Evolutionary conservation across 176 grass and related monocot genomes (phyloP).

Genomic region (Ensete ventricosum): DNA sequence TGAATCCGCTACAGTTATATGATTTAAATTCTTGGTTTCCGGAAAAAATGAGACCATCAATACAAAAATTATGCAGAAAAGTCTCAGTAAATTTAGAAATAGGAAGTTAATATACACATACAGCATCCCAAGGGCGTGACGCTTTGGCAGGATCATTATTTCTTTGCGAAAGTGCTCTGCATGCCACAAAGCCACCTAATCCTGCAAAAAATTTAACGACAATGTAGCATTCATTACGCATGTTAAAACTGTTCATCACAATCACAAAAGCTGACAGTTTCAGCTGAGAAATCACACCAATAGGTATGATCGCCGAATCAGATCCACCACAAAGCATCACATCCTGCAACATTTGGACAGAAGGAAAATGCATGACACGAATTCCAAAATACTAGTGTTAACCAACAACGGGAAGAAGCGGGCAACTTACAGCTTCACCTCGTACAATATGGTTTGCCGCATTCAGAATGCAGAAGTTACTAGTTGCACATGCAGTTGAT

Average conservation of each 20-base stretch:
- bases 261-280: constrained; percentile 3
- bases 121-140: constrained; percentile 93
- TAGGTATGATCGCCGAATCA: constrained; percentile 89
- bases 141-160: constrained; percentile 91
- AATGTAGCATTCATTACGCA: not conserved
- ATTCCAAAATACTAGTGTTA: not conserved
- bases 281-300: constrained; percentile 39
- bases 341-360: constrained; percentile 45
- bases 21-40: no score
- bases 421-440: constrained; percentile 76
- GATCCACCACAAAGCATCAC: constrained; percentile 99
- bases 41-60: no score
- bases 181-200: constrained; percentile 96
- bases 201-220: constrained; percentile 35
- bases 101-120: constrained; percentile 23
- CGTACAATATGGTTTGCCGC: constrained; percentile 96
- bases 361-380: not conserved
- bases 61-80: no score
- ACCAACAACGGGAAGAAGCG: constrained; percentile 5
- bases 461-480: constrained; percentile 99
- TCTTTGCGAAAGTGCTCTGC: constrained; percentile 95
- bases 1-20: no score
- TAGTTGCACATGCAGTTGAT: constrained; percentile 97
- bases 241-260: constrained; percentile 1
- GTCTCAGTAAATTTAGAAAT: not conserved